Percentiles rank a stretch among this genome's conserved stretches.
Conservation (phyloP, 169 alveolate species). For the Cryptosporidium tyzzeri region DNA sequence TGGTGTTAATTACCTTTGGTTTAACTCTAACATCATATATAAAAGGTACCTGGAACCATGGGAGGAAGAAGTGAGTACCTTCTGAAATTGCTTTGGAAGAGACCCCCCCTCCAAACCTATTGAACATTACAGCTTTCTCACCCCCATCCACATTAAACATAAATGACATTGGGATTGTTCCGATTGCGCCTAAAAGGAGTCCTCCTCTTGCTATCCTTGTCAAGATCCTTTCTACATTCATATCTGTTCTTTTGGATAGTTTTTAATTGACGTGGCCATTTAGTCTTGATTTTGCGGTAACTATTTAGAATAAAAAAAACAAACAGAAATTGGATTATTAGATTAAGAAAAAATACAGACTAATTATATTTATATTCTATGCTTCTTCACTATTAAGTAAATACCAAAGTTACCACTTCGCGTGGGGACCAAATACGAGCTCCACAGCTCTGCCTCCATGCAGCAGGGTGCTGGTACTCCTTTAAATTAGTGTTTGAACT, state of each 20-base stretch:
- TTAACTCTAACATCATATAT: conserved; percentile 91
- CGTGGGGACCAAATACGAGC: conserved; percentile 77
- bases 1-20: conserved; percentile 93
- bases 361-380: conserved; percentile 86
- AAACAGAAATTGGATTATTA: conserved; percentile 82
- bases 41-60: conserved; percentile 92
- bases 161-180: conserved; percentile 86
- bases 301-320: not conserved
- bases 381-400: conserved; percentile 82
- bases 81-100: conserved; percentile 89
- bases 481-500: conserved; percentile 33
- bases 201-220: conserved; percentile 84
- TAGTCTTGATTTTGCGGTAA: not conserved
- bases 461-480: conserved; percentile 74
- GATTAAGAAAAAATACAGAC: conserved; percentile 86
- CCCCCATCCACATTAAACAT: conserved; percentile 95
- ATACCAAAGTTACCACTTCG: conserved; percentile 77
- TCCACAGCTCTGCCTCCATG: conserved; percentile 77
- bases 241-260: not conserved
- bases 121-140: conserved; percentile 94
- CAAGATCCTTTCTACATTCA: conserved; percentile 82
- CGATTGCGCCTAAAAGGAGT: conserved; percentile 84
- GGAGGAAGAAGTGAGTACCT: conserved; percentile 93
- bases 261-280: not conserved
- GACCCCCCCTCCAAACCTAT: conserved; percentile 93